Conservation (phyloP, 441 rosid species). For the Raphanus hybrid region DNA sequence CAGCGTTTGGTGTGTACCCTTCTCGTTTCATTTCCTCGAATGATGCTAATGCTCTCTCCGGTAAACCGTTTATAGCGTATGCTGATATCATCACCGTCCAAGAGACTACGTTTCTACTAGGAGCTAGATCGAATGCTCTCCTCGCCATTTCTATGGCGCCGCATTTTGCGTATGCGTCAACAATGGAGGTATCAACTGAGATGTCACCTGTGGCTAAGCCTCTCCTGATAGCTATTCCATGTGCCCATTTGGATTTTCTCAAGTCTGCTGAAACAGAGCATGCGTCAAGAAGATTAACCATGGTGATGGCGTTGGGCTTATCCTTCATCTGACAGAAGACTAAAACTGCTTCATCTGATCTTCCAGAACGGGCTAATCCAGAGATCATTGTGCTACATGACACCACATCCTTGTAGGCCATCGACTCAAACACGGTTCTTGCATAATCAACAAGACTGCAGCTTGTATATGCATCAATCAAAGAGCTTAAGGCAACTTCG, state of each 20-base stretch:
- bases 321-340: slow-evolving; percentile 51
- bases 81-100: slow-evolving; percentile 69
- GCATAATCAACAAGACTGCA: slow-evolving; percentile 51
- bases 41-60: slow-evolving; percentile 51
- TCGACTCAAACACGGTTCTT: slow-evolving; percentile 42
- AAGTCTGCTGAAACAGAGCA: slow-evolving; percentile 55
- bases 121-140: slow-evolving; percentile 50
- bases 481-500: slow-evolving; percentile 48
- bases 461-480: slow-evolving; percentile 67
- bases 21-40: slow-evolving; percentile 50
- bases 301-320: slow-evolving; percentile 46
- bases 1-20: slow-evolving; percentile 49
- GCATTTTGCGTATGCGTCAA: slow-evolving; percentile 64
- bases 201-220: slow-evolving; percentile 45
- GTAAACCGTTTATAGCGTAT: slow-evolving; percentile 60
- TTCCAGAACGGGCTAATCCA: slow-evolving; percentile 52
- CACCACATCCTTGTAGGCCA: slow-evolving; percentile 50
- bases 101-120: slow-evolving; percentile 44
- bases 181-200: slow-evolving; percentile 53
- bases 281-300: slow-evolving; percentile 54
- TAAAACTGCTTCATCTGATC: slow-evolving; percentile 53
- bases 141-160: slow-evolving; percentile 50
- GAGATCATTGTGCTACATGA: slow-evolving; percentile 68
- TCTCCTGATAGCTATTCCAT: slow-evolving; percentile 58
- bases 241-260: slow-evolving; percentile 53